These are phyloP conservation scores for Leccinellum luteum DNA, from an alignment of 768 basidiomycete species.

Conservation along the genomic window DNA sequence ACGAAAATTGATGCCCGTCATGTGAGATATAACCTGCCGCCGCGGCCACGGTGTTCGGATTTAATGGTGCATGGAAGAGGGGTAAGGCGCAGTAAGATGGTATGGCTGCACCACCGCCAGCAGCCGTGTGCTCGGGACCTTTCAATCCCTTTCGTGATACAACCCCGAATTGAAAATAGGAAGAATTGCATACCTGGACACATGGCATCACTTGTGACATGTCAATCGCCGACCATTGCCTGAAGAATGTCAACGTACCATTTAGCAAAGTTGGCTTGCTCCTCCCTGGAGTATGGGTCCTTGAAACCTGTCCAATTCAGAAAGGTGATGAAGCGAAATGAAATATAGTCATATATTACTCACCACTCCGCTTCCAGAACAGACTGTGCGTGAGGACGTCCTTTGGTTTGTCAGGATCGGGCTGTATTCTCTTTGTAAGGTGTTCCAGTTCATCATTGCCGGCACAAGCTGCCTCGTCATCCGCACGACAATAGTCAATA, in stretches of 20 bases:
- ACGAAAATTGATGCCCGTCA: slow-evolving; percentile 55
- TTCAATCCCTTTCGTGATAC: neutral
- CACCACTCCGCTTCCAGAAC: slow-evolving; percentile 60
- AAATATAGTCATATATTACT: neutral
- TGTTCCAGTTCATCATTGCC: slow-evolving; percentile 46
- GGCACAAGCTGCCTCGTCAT: slow-evolving; percentile 35
- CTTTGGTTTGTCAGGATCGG: slow-evolving; percentile 46
- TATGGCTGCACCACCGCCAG: slow-evolving; percentile 36
- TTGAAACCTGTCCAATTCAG: slow-evolving; percentile 45
- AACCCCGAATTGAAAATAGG: neutral
- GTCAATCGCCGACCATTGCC: neutral
- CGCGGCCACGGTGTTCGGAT: slow-evolving; percentile 24
- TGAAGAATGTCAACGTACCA: slow-evolving; percentile 38
- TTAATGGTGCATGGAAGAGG: slow-evolving; percentile 45
- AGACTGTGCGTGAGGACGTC: slow-evolving; percentile 54
- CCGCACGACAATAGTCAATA: slow-evolving; percentile 52
- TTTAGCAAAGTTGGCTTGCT: slow-evolving; percentile 50
- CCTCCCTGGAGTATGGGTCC: slow-evolving; percentile 62
- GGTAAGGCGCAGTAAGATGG: slow-evolving; percentile 56
- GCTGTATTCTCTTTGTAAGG: slow-evolving; percentile 39
- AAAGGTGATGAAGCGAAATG: neutral
- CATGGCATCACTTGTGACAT: slow-evolving; percentile 43
- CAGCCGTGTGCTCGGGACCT: slow-evolving; percentile 52
- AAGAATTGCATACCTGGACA: slow-evolving; percentile 40
- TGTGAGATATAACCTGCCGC: slow-evolving; percentile 49